phyloP scores from a whole-genome alignment of 2,329 filamentous ascomycete genomes.

The Colletotrichum filicis region DNA sequence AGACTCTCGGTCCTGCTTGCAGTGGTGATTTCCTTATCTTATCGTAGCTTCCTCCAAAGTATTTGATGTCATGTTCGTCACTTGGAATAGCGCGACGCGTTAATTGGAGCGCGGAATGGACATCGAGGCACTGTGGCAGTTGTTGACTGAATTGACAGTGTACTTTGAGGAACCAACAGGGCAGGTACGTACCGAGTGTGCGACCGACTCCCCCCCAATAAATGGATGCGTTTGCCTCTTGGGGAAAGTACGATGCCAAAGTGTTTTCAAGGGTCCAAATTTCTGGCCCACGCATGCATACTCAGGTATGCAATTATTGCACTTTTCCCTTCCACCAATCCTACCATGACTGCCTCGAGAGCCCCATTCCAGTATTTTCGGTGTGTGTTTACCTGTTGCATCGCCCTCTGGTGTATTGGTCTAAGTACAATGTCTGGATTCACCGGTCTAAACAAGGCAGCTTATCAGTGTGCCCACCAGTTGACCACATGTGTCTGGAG shows the following conservation, averaged over 20 bases:
- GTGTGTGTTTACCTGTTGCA: neutral
- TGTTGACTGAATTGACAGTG: neutral
- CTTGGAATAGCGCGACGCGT: conserved; percentile 18
- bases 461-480: neutral
- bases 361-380: neutral
- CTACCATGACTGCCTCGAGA: neutral
- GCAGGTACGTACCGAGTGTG: neutral
- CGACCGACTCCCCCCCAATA: too few species aligned
- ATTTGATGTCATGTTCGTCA: conserved; percentile 21
- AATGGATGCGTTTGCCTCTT: neutral
- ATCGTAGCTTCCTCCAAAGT: conserved; percentile 1
- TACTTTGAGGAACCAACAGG: too few species aligned
- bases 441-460: neutral
- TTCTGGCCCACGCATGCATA: neutral
- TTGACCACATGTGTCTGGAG: too few species aligned
- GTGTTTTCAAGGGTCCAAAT: neutral
- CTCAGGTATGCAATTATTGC: neutral
- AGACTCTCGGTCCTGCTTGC: neutral
- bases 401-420: too few species aligned
- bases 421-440: neutral
- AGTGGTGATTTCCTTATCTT: conserved; percentile 14
- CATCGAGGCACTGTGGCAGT: conserved; percentile 12
- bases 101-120: conserved; percentile 18
- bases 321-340: neutral
- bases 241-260: neutral